Evolutionary conservation across 2,329 filamentous ascomycete species (phyloP).

Genomic region (Beauveria pseudobassiana): DNA sequence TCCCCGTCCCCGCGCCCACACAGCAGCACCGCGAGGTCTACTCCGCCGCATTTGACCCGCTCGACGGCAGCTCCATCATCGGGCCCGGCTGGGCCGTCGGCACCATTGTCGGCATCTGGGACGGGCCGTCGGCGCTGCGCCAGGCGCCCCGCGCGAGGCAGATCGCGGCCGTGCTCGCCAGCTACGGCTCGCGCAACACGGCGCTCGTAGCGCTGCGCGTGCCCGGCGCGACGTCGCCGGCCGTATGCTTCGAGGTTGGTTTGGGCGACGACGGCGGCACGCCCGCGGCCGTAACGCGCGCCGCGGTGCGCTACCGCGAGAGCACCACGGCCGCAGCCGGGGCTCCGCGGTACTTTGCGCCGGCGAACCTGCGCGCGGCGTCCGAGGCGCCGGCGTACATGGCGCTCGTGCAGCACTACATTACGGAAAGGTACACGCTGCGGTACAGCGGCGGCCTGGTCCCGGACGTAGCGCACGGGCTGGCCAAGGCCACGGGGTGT

Average conservation of each 20-base stretch:
- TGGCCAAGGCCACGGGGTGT: conserved; percentile 56
- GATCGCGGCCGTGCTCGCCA: conserved; percentile 43
- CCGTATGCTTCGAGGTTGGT: conserved; percentile 45
- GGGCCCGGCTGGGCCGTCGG: conserved; percentile 51
- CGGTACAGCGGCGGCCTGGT: conserved; percentile 55
- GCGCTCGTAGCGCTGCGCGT: conserved; percentile 48
- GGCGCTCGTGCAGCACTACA: conserved; percentile 40
- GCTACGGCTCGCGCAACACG: conserved; percentile 47
- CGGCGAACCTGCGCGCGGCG: conserved; percentile 52
- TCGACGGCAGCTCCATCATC: conserved; percentile 56
- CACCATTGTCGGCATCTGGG: conserved; percentile 54
- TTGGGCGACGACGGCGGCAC: conserved; percentile 22
- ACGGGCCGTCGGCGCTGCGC: conserved; percentile 36
- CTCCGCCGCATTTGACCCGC: conserved; percentile 54
- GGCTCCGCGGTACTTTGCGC: conserved; percentile 50
- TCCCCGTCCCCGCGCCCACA: not conserved
- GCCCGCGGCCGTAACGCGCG: conserved; percentile 33
- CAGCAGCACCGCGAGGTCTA: conserved; percentile 34
- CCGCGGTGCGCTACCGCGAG: conserved; percentile 28
- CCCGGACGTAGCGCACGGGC: conserved; percentile 51
- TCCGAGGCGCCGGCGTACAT: conserved; percentile 43
- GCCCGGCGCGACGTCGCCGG: conserved; percentile 22
- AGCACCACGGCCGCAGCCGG: conserved; percentile 27
- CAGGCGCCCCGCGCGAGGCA: conserved; percentile 33
- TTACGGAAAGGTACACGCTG: conserved; percentile 48